Evolutionary conservation across 306 rosid genomes (phyloP), one percentile per base, ranked within the genome.

Genomic region (Gastrolobium villosum): DNA sequence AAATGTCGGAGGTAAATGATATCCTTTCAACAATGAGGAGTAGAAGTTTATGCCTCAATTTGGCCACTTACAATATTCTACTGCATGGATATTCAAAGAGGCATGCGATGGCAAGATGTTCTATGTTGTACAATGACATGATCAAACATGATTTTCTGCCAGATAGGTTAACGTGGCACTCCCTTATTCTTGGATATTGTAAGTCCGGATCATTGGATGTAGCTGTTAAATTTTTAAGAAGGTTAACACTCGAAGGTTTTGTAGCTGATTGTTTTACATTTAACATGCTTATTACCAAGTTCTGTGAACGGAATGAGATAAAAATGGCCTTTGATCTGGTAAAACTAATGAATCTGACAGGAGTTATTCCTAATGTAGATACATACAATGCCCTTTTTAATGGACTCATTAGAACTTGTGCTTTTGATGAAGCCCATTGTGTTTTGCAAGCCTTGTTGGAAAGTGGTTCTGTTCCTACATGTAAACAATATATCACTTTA

Each of bases 21-120:
- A 83, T 92, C 37, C 61, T 87, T 82, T 87, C 91, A 60, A 63
- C 80, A 49, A 88, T 90, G 90, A 83, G 74, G 76, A 82, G 80
- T 50, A 85, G 77, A 62, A 66, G 39, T 70, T 60, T 90, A 70
- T 13, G 61, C 65, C 90, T 89, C 77, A 85, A 71, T 82, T 75
- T 90, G 85, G 74, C 86, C 56, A 86, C 95, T 26, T 92, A 80
- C 82, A 92, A 92, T 53, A 92, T 88, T 84, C 90, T 92, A 59
- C 65, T 92, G 81, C 97, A 85, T 88, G 93, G 89, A 56, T 82
- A 84, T 85, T 87, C 95, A 34, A 92, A 86, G 84, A 82, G 83
- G 77, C 75, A 36, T 32, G 88, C 32, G 41, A 36, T 87, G 72
- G 20, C 65, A 55, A 40, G 72, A 62, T 92, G 90, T 83, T 85